phyloP scores from a whole-genome alignment of 2,329 filamentous ascomycete species.

The Sporothrix mexicana region DNA sequence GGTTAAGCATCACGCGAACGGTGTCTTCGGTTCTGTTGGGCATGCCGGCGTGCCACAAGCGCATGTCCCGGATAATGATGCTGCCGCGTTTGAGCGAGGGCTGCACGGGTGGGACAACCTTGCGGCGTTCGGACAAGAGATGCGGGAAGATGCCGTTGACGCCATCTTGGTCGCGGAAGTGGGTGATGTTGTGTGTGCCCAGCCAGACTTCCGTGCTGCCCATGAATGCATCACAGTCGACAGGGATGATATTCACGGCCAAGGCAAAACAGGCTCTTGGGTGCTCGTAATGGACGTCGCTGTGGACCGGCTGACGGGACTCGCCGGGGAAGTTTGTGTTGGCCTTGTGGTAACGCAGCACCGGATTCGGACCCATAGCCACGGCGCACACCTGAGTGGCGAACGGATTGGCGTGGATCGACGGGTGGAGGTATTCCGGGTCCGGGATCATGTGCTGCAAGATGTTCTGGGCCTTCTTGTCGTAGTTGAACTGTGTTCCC shows the following conservation, averaged over 20 bases:
- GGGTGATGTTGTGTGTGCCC: conserved; percentile 49
- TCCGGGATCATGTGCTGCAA: conserved; percentile 37
- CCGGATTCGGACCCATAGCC: conserved; percentile 35
- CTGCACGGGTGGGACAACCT: conserved; percentile 47
- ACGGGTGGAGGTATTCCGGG: conserved; percentile 29
- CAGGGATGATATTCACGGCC: conserved; percentile 54
- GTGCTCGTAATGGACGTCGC: conserved; percentile 53
- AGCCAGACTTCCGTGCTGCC: conserved; percentile 59
- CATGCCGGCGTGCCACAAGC: conserved; percentile 58
- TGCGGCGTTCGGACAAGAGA: conserved; percentile 44
- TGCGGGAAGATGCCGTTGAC: conserved; percentile 41
- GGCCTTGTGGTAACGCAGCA: conserved; percentile 36
- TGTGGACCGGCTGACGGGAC: conserved; percentile 49
- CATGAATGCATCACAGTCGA: conserved; percentile 52
- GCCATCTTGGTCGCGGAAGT: conserved; percentile 43
- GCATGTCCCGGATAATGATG: conserved; percentile 53
- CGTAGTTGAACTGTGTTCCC: conserved; percentile 37
- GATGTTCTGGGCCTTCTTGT: conserved; percentile 36
- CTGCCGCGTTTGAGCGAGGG: conserved; percentile 51
- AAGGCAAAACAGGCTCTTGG: conserved; percentile 54
- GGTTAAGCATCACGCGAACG: conserved; percentile 51
- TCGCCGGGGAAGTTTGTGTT: conserved; percentile 37
- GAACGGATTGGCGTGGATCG: conserved; percentile 35
- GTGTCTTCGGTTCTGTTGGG: conserved; percentile 51
- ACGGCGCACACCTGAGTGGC: conserved; percentile 31